Evolutionary conservation across 2,329 filamentous ascomycete genomes (phyloP).

Genomic region (Claviceps purpurea): DNA sequence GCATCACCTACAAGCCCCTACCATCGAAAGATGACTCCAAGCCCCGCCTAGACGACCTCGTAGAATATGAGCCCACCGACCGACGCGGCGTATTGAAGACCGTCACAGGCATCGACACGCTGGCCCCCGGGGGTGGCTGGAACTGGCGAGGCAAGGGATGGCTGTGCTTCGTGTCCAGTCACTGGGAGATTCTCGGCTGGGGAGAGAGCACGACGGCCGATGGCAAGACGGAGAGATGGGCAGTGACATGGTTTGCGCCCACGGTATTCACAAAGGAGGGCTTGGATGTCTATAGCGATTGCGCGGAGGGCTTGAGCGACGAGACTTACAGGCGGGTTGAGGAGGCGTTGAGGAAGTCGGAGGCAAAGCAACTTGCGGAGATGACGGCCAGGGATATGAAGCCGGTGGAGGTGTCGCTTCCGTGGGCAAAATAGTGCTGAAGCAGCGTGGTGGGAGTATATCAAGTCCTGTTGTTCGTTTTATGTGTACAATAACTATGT

Average conservation of each 20-base stretch:
- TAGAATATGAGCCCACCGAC: conserved; percentile 50
- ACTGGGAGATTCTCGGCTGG: conserved; percentile 75
- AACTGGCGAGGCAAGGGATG: conserved; percentile 68
- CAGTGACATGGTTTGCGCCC: conserved; percentile 72
- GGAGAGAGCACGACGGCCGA: conserved; percentile 37
- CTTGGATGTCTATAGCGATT: conserved; percentile 62
- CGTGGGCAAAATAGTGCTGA: conserved; percentile 27
- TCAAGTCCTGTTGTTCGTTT: not conserved
- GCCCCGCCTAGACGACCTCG: conserved; percentile 53
- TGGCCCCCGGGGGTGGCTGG: conserved; percentile 33
- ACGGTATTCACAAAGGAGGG: conserved; percentile 76
- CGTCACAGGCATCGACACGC: conserved; percentile 52
- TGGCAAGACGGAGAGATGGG: conserved; percentile 46
- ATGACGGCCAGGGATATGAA: conserved; percentile 35
- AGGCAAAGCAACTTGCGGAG: conserved; percentile 39
- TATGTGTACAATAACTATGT: not conserved
- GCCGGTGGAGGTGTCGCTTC: conserved; percentile 37
- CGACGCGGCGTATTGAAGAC: conserved; percentile 38
- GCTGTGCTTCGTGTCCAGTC: conserved; percentile 56
- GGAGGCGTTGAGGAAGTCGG: conserved; percentile 30
- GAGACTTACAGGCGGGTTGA: conserved; percentile 44
- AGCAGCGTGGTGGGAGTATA: too few species aligned
- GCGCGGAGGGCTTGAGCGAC: conserved; percentile 43
- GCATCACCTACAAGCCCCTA: conserved; percentile 58
- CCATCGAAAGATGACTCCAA: conserved; percentile 23